Evolutionary conservation across 768 basidiomycete species (phyloP), one percentile per base, ranked within the genome.

Genomic region (Rhodotorula graminis): DNA sequence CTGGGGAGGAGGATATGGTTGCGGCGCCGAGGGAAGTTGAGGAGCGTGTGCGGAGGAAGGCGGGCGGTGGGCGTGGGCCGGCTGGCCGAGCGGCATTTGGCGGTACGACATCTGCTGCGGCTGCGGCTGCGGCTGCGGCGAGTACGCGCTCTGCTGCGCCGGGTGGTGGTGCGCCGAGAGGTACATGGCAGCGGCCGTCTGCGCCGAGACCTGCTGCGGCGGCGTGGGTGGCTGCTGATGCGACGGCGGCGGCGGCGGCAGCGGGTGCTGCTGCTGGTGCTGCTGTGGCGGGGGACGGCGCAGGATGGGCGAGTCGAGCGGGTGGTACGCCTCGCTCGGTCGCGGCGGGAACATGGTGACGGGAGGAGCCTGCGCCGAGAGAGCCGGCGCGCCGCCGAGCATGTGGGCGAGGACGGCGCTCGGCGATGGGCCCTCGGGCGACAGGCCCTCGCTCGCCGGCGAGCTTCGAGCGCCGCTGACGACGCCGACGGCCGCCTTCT

Each of bases 291-390:
- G 25, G 5, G 31, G 33, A 19, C 56, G 33, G 0, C 19, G 56
- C 16, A 55, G n/a, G 59, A 60, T 40, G 3, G 46, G 53, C 53
- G 64, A 42, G 29, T 42, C 63, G 31, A 19, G 23, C 61, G 44
- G 44, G 44, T 49, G 31, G 37, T 42, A 29, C 14, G 5, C 40
- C 4, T 53, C 4, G n/a, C 3, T 2, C 29, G 7, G 19, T 15
- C 3, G 31, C 6, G 4, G 25, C 15, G 11, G 19, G 29, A 44
- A 11, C 8, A n/a, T 23, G 9, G 53, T 9, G 25, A 65, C 40
- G 2, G 64, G 64, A 42, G 64, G 64, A 0, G 64, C 64, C 3
- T 33, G n/a, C n/a, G 40, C 64, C 19, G 53, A 56, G 14, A 65
- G 55, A 19, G 52, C 52, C 2, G 31, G 37, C 15, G 63, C 52